Conservation (phyloP, 495 filamentous ascomycete genomes). For the Astrothelium subdiscretum region DNA sequence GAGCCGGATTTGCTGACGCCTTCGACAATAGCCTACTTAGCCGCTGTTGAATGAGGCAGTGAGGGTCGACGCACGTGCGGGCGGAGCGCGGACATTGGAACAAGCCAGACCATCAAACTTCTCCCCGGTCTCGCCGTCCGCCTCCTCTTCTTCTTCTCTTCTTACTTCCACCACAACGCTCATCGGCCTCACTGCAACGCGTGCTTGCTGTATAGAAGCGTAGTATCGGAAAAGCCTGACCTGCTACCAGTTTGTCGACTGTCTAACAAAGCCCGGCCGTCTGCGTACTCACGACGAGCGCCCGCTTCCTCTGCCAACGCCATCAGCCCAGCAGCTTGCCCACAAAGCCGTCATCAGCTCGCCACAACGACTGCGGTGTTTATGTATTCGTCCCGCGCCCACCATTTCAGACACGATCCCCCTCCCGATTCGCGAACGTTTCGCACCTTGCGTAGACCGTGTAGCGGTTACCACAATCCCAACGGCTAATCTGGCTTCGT, state of each 20-base stretch:
- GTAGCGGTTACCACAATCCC: constrained; percentile 68
- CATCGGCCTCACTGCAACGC: not conserved
- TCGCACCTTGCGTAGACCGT: constrained; percentile 81
- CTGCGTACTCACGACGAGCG: not conserved
- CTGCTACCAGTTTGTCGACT: not conserved
- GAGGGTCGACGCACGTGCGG: not conserved
- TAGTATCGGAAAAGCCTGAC: not conserved
- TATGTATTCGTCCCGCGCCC: constrained; percentile 75
- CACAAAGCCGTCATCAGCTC: constrained; percentile 2
- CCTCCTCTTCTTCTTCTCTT: not conserved
- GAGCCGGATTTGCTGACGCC: not conserved
- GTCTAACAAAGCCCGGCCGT: not conserved
- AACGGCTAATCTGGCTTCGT: constrained; percentile 58
- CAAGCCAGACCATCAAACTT: not conserved
- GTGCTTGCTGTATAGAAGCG: not conserved
- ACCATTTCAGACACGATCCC: constrained; percentile 69
- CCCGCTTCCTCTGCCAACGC: not conserved
- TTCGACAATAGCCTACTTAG: too few relatives aligned
- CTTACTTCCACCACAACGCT: not conserved
- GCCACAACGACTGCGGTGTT: constrained; percentile 31
- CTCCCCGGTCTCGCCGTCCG: not conserved
- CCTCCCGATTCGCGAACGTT: constrained; percentile 88
- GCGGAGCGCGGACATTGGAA: not conserved
- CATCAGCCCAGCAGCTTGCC: not conserved
- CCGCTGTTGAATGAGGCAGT: not conserved